These are phyloP conservation scores for Leptographium galeiforme DNA, from an alignment of 2,329 filamentous ascomycete species.

Conservation along the genomic window DNA sequence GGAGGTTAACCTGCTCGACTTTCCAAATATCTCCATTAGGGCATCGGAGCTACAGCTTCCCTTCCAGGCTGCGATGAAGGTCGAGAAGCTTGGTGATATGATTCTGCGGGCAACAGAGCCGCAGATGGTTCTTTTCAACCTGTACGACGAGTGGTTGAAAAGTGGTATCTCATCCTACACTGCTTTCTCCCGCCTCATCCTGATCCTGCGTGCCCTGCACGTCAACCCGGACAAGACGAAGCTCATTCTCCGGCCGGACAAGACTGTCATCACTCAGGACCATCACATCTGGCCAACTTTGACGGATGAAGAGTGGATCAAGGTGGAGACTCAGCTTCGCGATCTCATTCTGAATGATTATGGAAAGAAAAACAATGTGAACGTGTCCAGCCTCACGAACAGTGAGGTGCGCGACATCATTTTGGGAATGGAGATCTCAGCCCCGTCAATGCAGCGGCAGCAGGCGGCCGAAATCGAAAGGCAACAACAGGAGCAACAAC, in stretches of 20 bases:
- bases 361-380: constrained; percentile 99
- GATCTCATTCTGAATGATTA: constrained; percentile 97
- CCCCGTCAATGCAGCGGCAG: constrained; percentile 93
- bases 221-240: constrained; percentile 99
- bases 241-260: constrained; percentile 84
- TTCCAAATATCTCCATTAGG: constrained; percentile 97
- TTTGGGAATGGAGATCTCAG: constrained; percentile 97
- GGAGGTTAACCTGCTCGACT: constrained; percentile 93
- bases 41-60: constrained; percentile 93
- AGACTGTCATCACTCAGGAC: constrained; percentile 95
- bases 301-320: constrained; percentile 95
- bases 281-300: constrained; percentile 97
- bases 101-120: constrained; percentile 93
- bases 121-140: constrained; percentile 99
- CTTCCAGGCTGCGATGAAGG: constrained; percentile 99
- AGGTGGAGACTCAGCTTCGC: constrained; percentile 92
- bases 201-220: constrained; percentile 88
- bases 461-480: constrained; percentile 98
- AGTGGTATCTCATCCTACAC: constrained; percentile 89
- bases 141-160: constrained; percentile 98
- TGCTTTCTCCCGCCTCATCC: constrained; percentile 85
- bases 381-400: constrained; percentile 88
- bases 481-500: constrained; percentile 92
- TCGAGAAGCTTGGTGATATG: constrained; percentile 98
- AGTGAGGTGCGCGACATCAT: constrained; percentile 98